These are phyloP conservation scores for Amylocystis lapponica DNA, from an alignment of 768 basidiomycete species.

Conservation along the genomic window DNA sequence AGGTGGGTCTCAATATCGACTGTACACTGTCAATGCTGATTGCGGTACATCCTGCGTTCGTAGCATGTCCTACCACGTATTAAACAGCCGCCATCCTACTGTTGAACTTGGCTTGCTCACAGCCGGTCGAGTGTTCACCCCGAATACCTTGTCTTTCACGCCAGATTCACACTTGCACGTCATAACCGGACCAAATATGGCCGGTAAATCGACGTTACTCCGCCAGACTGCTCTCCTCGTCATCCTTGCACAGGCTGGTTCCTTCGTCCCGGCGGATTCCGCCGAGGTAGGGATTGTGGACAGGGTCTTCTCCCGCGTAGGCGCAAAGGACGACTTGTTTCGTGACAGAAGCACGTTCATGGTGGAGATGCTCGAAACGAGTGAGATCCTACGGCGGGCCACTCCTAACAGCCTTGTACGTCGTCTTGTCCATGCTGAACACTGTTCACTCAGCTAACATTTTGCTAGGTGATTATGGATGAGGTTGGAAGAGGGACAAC, in stretches of 20 bases:
- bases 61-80: conserved; percentile 58
- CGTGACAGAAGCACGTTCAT: conserved; percentile 94
- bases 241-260: conserved; percentile 88
- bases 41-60: conserved; percentile 1
- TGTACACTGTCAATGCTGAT: too few species aligned
- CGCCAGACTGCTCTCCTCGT: conserved; percentile 88
- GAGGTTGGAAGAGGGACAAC: conserved; percentile 98
- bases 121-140: conserved; percentile 71
- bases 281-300: conserved; percentile 86
- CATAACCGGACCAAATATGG: conserved; percentile 96
- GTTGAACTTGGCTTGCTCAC: conserved; percentile 84
- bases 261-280: conserved; percentile 84
- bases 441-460: neutral
- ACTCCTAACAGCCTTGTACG: conserved; percentile 78
- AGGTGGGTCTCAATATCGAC: conserved; percentile 43
- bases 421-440: conserved; percentile 3
- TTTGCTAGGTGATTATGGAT: conserved; percentile 92
- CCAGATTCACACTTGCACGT: conserved; percentile 63
- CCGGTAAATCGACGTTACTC: conserved; percentile 88
- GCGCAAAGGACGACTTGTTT: conserved; percentile 92
- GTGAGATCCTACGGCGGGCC: conserved; percentile 81
- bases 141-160: conserved; percentile 70
- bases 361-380: conserved; percentile 97
- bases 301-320: conserved; percentile 88
- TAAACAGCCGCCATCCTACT: conserved; percentile 85